A percentile compares a stretch with the other conserved stretches of the same genome.
Conservation (phyloP, 768 basidiomycete genomes). For the Podaxis sp. region DNA sequence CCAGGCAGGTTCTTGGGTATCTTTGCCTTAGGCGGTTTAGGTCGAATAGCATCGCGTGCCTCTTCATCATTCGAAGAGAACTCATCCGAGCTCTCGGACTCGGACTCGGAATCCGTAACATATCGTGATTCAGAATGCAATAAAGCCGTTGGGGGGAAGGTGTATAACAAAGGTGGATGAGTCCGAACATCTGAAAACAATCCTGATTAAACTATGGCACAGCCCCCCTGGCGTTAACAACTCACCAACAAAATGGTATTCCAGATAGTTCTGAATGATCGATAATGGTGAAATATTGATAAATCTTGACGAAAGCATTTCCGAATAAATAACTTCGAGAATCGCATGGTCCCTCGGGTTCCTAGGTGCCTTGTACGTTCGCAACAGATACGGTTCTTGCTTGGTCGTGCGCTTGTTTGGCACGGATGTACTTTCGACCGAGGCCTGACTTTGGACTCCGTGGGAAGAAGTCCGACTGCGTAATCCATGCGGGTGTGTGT, state of each 20-base stretch:
- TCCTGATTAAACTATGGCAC: background rate
- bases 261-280: slow-evolving; percentile 54
- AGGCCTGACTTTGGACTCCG: background rate
- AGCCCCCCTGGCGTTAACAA: slow-evolving; percentile 1
- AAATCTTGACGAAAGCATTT: slow-evolving; percentile 67
- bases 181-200: slow-evolving; percentile 57
- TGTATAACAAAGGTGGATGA: slow-evolving; percentile 60
- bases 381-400: slow-evolving; percentile 31
- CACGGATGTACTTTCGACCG: background rate
- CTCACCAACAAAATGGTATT: slow-evolving; percentile 63
- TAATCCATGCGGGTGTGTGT: background rate
- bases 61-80: slow-evolving; percentile 35
- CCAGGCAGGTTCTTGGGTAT: slow-evolving; percentile 22
- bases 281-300: slow-evolving; percentile 68
- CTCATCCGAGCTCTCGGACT: slow-evolving; percentile 20
- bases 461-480: background rate
- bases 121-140: slow-evolving; percentile 13
- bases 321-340: slow-evolving; percentile 62
- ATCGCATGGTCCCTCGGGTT: slow-evolving; percentile 71
- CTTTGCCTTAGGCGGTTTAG: slow-evolving; percentile 15
- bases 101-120: slow-evolving; percentile 15
- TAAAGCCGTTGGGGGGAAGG: slow-evolving; percentile 46
- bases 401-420: slow-evolving; percentile 13
- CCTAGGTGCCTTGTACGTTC: slow-evolving; percentile 37
- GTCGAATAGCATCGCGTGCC: slow-evolving; percentile 34